A percentile compares a stretch with the other conserved stretches of the same genome.
These are phyloP conservation scores for Linum trigynum DNA, from an alignment of 345 rosid species.

Conservation along the genomic window DNA sequence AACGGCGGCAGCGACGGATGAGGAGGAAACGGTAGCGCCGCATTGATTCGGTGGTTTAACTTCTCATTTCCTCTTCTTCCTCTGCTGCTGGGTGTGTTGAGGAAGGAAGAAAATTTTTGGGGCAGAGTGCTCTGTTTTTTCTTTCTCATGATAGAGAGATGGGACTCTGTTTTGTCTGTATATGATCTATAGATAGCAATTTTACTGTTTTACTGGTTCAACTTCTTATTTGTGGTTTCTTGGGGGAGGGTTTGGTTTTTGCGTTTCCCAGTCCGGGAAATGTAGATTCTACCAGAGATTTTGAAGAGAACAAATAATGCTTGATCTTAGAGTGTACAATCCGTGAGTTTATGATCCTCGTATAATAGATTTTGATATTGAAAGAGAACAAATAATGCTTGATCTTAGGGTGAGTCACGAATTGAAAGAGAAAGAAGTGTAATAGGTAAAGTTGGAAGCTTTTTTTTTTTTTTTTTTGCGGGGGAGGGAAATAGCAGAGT, in stretches of 20 bases:
- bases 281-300: slow-evolving; percentile 33
- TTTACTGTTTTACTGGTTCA: not conserved
- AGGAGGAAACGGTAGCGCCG: not conserved
- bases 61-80: not conserved
- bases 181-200: slow-evolving; percentile 9
- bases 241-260: not conserved
- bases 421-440: no score
- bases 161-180: slow-evolving; percentile 8
- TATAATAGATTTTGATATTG: no score
- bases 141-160: not conserved
- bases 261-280: slow-evolving; percentile 21
- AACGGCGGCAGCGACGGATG: not conserved
- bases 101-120: not conserved
- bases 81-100: not conserved
- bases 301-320: not conserved
- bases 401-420: no score
- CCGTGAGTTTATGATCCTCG: no score
- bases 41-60: not conserved
- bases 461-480: no score
- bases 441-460: no score
- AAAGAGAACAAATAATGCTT: no score
- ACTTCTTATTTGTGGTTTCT: no score
- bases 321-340: no score
- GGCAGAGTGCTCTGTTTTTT: slow-evolving; percentile 3
- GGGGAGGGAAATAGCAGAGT: no score